Conservation (phyloP, 2,329 filamentous ascomycete species). For the Pseudogymnoascus sp. region DNA sequence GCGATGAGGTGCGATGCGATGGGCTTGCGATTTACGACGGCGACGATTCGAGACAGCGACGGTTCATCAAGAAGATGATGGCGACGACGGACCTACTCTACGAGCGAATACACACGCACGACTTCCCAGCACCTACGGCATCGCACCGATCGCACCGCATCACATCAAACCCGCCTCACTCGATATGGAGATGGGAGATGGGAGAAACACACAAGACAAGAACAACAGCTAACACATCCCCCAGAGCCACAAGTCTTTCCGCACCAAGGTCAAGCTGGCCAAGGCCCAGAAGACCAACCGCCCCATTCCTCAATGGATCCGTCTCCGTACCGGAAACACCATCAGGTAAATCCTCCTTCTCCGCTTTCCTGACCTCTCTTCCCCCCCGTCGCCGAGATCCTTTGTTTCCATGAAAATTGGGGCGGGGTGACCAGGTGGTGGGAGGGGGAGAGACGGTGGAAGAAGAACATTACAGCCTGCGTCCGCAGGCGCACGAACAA, state of each 20-base stretch:
- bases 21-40: neutral
- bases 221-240: constrained; percentile 12
- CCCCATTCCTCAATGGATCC: constrained; percentile 99
- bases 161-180: neutral
- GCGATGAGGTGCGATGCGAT: neutral
- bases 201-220: constrained; percentile 14
- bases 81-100: neutral
- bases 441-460: neutral
- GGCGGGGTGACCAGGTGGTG: too few species aligned
- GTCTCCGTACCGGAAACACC: constrained; percentile 96
- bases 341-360: constrained; percentile 66
- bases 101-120: neutral
- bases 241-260: constrained; percentile 99
- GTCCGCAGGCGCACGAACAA: neutral
- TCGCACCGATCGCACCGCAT: neutral
- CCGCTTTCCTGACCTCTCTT: neutral
- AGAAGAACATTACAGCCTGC: neutral
- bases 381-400: too few species aligned
- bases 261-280: constrained; percentile 99
- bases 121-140: neutral
- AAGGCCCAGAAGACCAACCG: constrained; percentile 99
- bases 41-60: neutral
- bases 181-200: constrained; percentile 10
- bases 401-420: too few species aligned
- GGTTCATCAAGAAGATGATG: neutral